Evolutionary conservation across 352 stramenopile genomes (phyloP).

Genomic region (Pythium utonaiense): DNA sequence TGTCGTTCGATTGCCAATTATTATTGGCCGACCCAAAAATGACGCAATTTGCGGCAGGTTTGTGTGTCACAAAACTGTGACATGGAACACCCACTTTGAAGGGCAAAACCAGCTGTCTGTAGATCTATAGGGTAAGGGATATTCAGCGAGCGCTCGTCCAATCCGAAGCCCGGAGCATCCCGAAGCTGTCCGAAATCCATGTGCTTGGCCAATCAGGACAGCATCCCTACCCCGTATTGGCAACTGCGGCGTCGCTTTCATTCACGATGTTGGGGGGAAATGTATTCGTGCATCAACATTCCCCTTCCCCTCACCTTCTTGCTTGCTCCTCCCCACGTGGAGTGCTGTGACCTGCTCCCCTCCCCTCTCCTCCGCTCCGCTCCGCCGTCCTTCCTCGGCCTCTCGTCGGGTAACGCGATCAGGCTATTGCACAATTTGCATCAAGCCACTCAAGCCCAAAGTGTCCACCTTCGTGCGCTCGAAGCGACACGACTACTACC

Average conservation of each 20-base stretch:
- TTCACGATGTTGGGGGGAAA: no score
- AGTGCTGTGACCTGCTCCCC: no score
- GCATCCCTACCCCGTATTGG: no score
- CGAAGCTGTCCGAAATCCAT: not conserved
- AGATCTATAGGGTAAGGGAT: not conserved
- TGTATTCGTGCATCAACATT: not conserved
- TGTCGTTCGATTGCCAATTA: no score
- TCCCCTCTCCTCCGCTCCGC: not conserved
- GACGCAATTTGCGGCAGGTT: no score
- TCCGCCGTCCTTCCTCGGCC: constrained; percentile 8
- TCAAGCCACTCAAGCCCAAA: constrained; percentile 11
- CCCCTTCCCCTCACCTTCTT: not conserved
- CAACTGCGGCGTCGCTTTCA: no score
- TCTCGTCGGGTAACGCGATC: constrained; percentile 60
- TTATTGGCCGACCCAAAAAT: no score
- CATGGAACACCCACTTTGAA: no score
- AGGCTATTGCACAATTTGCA: constrained; percentile 61
- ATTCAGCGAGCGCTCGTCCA: no score
- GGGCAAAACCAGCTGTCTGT: no score
- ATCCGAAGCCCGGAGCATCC: not conserved
- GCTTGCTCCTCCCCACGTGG: no score
- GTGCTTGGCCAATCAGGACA: not conserved
- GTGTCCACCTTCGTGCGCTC: constrained; percentile 3
- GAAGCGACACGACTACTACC: not conserved
- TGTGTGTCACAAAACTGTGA: not conserved